A percentile compares a stretch with the other conserved stretches of the same genome.
phyloP scores from a whole-genome alignment of 148 eudicot genomes.

The Rhododendron griersonianum region DNA sequence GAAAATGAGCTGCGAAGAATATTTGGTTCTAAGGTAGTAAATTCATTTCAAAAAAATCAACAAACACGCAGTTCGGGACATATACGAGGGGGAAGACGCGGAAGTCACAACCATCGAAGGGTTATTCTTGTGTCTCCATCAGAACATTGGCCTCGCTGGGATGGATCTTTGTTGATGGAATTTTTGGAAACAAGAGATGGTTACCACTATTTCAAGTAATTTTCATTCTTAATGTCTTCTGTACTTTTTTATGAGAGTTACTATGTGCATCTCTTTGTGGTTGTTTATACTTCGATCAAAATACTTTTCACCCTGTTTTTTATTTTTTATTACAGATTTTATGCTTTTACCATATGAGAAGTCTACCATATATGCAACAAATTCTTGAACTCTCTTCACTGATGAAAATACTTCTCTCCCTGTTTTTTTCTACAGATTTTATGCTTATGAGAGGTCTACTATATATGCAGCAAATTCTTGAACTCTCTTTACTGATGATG shows the following conservation, averaged over 20 bases:
- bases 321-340: background rate
- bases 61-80: slow-evolving; percentile 70
- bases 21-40: slow-evolving; percentile 93
- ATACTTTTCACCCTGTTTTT: background rate
- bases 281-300: background rate
- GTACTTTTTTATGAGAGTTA: background rate
- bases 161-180: slow-evolving; percentile 93
- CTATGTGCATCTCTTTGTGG: background rate
- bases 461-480: background rate
- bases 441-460: background rate
- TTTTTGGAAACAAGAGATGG: slow-evolving; percentile 70
- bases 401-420: background rate
- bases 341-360: background rate
- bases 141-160: slow-evolving; percentile 97
- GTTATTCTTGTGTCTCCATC: slow-evolving; percentile 75
- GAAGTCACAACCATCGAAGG: slow-evolving; percentile 54
- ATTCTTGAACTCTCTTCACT: background rate
- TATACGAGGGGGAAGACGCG: slow-evolving; percentile 74
- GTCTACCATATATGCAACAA: background rate
- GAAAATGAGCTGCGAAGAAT: slow-evolving; percentile 90
- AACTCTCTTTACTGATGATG: background rate
- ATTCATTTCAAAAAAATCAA: slow-evolving; percentile 63
- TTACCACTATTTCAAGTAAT: slow-evolving; percentile 65
- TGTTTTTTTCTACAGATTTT: background rate
- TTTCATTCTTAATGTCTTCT: background rate